phyloP scores from a whole-genome alignment of 768 basidiomycete species.

The Kondoa subrosea region DNA sequence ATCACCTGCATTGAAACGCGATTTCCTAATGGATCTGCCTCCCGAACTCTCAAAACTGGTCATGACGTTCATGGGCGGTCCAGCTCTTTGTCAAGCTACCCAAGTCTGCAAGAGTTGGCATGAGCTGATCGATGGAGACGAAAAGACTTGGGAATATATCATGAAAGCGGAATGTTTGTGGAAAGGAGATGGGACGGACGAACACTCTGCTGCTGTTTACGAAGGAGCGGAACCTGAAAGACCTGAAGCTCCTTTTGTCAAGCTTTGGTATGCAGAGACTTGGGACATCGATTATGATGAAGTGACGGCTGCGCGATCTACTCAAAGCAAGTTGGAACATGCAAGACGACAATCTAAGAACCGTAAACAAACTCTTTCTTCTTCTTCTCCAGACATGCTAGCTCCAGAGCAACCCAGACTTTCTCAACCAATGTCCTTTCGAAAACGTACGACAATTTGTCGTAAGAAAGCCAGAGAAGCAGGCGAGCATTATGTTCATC shows the following conservation, averaged over 20 bases:
- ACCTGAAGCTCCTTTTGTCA: slow-evolving; percentile 15
- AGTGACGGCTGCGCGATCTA: slow-evolving; percentile 13
- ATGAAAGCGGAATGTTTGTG: slow-evolving; percentile 68
- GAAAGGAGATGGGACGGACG: slow-evolving; percentile 73
- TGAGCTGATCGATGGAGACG: slow-evolving; percentile 77
- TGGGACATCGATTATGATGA: slow-evolving; percentile 22
- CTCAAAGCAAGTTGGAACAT: slow-evolving; percentile 9
- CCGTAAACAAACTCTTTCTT: not conserved
- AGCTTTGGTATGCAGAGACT: slow-evolving; percentile 23
- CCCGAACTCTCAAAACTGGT: slow-evolving; percentile 81
- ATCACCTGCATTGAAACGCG: slow-evolving; percentile 75
- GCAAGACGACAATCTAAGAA: not conserved
- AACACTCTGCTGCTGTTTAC: slow-evolving; percentile 57
- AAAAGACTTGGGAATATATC: slow-evolving; percentile 73
- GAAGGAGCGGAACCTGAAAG: slow-evolving; percentile 14
- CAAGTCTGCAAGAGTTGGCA: slow-evolving; percentile 69
- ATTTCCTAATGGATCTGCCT: slow-evolving; percentile 81
- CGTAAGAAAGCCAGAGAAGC: not conserved
- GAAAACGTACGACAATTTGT: not conserved
- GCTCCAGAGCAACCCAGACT: slow-evolving; percentile 3
- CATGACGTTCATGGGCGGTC: slow-evolving; percentile 61
- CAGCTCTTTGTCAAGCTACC: slow-evolving; percentile 65
- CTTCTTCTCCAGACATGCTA: not conserved
- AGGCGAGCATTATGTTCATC: slow-evolving; percentile 41
- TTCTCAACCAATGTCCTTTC: too few relatives aligned